Percentiles rank a stretch among this genome's conserved stretches.
These are phyloP conservation scores for Tranzscheliella williamsii DNA, from an alignment of 1,284 basidiomycete species.

Conservation along the genomic window DNA sequence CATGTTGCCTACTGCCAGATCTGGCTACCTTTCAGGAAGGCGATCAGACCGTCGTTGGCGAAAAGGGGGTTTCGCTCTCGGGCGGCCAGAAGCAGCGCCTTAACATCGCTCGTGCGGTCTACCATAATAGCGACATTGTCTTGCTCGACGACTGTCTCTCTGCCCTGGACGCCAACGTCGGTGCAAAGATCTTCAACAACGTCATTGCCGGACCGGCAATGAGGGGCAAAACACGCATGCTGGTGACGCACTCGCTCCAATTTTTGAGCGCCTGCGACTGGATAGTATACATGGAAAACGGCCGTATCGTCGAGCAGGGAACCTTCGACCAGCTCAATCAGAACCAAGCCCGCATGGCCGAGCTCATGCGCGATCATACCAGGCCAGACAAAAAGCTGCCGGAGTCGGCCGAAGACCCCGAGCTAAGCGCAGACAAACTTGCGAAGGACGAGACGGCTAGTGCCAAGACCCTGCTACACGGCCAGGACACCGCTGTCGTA, in stretches of 20 bases:
- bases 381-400: conserved; percentile 43
- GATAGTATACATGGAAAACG: conserved; percentile 76
- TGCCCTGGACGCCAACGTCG: conserved; percentile 64
- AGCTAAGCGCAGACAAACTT: too few species aligned
- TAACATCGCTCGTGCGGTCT: conserved; percentile 74
- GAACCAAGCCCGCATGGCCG: conserved; percentile 65
- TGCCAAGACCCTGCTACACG: too few species aligned
- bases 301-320: conserved; percentile 70
- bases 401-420: too few species aligned
- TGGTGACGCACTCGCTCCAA: conserved; percentile 62
- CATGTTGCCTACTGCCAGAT: conserved; percentile 64
- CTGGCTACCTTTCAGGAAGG: conserved; percentile 74
- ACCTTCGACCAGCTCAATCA: conserved; percentile 69
- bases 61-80: conserved; percentile 65
- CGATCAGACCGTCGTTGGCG: conserved; percentile 69
- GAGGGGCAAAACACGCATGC: conserved; percentile 48
- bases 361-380: conserved; percentile 60
- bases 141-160: conserved; percentile 78
- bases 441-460: too few species aligned
- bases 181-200: conserved; percentile 58
- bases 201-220: conserved; percentile 47
- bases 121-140: conserved; percentile 71
- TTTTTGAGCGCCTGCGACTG: conserved; percentile 68
- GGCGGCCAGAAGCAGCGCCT: conserved; percentile 72
- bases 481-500: too few species aligned